A percentile compares a stretch with the other conserved stretches of the same genome.
These are phyloP conservation scores for Crithidia expoeki DNA, from an alignment of 208 protist species.

Conservation along the genomic window DNA sequence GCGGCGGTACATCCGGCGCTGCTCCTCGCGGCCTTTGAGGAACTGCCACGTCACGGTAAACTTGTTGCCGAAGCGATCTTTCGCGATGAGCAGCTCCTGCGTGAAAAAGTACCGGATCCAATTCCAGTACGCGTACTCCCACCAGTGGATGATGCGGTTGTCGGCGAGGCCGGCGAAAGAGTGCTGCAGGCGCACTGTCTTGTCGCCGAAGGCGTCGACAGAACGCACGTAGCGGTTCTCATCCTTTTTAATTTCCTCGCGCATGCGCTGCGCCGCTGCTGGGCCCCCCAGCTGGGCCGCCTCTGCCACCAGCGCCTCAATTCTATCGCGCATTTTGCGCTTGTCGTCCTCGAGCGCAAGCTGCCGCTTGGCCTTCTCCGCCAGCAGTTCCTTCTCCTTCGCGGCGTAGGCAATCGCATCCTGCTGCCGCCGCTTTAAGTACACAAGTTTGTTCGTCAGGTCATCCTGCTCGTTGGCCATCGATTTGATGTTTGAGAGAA, in stretches of 20 bases:
- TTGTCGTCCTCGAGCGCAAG: constrained; percentile 55
- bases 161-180: constrained; percentile 86
- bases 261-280: constrained; percentile 58
- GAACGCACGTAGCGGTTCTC: constrained; percentile 75
- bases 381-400: constrained; percentile 79
- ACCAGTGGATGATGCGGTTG: constrained; percentile 88
- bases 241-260: constrained; percentile 46
- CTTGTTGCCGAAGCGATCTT: constrained; percentile 91
- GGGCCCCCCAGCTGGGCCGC: constrained; percentile 53
- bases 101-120: constrained; percentile 90
- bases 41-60: constrained; percentile 90
- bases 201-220: constrained; percentile 86
- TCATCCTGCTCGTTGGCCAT: constrained; percentile 76
- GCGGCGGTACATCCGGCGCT: constrained; percentile 86
- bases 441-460: constrained; percentile 76
- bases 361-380: constrained; percentile 75
- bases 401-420: constrained; percentile 77
- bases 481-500: constrained; percentile 67
- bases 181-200: constrained; percentile 81
- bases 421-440: constrained; percentile 68
- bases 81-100: constrained; percentile 87
- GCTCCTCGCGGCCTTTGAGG: constrained; percentile 82
- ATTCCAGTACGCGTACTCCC: constrained; percentile 88
- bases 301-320: constrained; percentile 59
- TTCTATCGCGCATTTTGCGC: constrained; percentile 46